Conservation (phyloP, 1,284 basidiomycete genomes). For the Anthracocystis panici-leucophaei region DNA sequence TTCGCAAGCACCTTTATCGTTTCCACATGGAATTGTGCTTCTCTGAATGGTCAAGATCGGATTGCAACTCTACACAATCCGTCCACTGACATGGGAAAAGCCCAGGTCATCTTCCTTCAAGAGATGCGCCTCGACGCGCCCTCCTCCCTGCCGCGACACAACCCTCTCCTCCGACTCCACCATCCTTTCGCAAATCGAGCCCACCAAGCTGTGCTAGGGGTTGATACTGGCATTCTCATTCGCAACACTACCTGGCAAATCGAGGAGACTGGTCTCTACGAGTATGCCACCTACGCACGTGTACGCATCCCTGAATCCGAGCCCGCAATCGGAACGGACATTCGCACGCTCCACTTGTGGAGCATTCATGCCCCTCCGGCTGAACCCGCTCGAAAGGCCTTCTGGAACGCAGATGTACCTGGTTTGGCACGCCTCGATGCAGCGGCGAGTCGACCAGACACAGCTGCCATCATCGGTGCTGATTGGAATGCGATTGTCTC, state of each 20-base stretch:
- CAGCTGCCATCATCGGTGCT: too few species aligned
- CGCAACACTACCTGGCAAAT: neutral
- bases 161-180: neutral
- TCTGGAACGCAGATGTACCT: too few species aligned
- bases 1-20: neutral
- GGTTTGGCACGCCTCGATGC: too few species aligned
- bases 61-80: neutral
- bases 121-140: neutral
- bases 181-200: neutral
- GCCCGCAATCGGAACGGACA: neutral
- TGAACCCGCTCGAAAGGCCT: too few species aligned
- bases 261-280: too few species aligned
- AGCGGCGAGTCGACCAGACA: too few species aligned
- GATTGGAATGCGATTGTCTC: too few species aligned
- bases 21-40: neutral
- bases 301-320: neutral
- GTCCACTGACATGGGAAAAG: neutral
- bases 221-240: neutral
- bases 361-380: neutral
- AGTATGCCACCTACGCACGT: too few species aligned
- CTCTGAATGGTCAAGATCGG: neutral
- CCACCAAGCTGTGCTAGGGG: neutral
- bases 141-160: neutral
- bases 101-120: neutral
- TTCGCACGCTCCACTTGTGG: neutral